Evolutionary conservation across 2,329 filamentous ascomycete species (phyloP), one percentile per base, ranked within the genome.

Genomic region (Rachicladosporium sp.): DNA sequence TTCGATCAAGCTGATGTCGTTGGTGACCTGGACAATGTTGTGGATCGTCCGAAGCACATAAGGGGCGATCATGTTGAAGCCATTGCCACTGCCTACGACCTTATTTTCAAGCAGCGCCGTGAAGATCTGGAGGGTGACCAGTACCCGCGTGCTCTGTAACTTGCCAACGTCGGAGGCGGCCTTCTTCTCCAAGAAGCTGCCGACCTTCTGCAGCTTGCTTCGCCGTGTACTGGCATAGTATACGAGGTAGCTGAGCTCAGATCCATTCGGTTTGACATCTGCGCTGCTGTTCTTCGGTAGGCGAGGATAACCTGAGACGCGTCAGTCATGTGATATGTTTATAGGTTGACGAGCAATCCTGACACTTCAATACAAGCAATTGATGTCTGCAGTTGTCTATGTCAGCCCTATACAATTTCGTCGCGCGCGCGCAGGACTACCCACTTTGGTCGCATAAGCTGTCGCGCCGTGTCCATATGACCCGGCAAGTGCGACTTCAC

Each of bases 171-270:
- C 91, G 56, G 78, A 81, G 45, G 83, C 83, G 13, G 86, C 91
- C 68, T 89, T 86, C 70, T 89, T 93, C 67, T 96, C 88, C 48
- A 98, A 72, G 58, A 95, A 98, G 52, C 78, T 79, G 61, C 86
- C 87, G 50, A 98, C 88, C 66, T 98, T 98, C 56, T 91, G 85
- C 52, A 96, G 78, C 71, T 96, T 98, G 64, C 84, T 89, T 49
- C 86, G 80, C 44, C 89, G 84, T 52, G 88, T 94, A 58, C 84
- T 93, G 45, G 85, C 87, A 69, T 98, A 96, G 72, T 93, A 96
- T 40, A 96, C 77, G 48, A 98, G 76, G 60, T 96, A 96, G 64
- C 86, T 93, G 47, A 98, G 76, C 69, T 98, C 91, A 65, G 86
- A 93, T 50, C 86, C 86, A 64, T 96, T 96, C 33, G 91, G 88